phyloP scores from a whole-genome alignment of 2,329 filamentous ascomycete species.

The Colletotrichum incanum region DNA sequence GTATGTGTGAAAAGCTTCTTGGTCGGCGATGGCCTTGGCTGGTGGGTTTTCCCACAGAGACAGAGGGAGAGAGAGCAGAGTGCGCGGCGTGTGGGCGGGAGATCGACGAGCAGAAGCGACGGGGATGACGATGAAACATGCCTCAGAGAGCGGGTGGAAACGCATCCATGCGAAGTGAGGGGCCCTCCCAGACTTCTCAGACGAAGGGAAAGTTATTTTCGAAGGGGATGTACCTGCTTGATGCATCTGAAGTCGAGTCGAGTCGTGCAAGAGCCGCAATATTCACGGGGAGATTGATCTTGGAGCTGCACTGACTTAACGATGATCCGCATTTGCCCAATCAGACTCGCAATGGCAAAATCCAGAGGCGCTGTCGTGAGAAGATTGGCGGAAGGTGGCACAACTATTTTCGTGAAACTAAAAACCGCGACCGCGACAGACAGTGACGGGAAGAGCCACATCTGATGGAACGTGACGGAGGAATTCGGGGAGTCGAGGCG shows the following conservation, averaged over 20 bases:
- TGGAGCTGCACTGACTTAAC: not conserved
- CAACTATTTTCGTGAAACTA: too few relatives aligned
- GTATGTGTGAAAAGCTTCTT: not conserved
- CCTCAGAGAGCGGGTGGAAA: conserved; percentile 38
- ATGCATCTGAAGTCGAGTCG: not conserved
- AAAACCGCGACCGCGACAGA: not conserved
- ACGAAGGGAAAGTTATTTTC: conserved; percentile 29
- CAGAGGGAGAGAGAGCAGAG: not conserved
- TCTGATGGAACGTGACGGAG: not conserved
- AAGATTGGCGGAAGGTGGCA: not conserved
- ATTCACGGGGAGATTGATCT: not conserved
- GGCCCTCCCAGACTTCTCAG: conserved; percentile 11
- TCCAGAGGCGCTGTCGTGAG: not conserved
- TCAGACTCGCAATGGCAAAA: too few relatives aligned
- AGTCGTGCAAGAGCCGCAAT: conserved; percentile 6
- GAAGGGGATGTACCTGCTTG: not conserved
- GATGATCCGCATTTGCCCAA: not conserved
- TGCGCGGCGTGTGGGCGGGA: conserved; percentile 26
- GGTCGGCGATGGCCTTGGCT: not conserved
- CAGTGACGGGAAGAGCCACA: not conserved
- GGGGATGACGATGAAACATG: conserved; percentile 38
- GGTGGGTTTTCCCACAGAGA: not conserved
- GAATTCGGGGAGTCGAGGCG: not conserved
- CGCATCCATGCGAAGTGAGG: conserved; percentile 39
- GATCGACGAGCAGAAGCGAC: conserved; percentile 39